These are phyloP conservation scores for Didymosphaeria variabile DNA, from an alignment of 2,329 filamentous ascomycete genomes.

Conservation along the genomic window DNA sequence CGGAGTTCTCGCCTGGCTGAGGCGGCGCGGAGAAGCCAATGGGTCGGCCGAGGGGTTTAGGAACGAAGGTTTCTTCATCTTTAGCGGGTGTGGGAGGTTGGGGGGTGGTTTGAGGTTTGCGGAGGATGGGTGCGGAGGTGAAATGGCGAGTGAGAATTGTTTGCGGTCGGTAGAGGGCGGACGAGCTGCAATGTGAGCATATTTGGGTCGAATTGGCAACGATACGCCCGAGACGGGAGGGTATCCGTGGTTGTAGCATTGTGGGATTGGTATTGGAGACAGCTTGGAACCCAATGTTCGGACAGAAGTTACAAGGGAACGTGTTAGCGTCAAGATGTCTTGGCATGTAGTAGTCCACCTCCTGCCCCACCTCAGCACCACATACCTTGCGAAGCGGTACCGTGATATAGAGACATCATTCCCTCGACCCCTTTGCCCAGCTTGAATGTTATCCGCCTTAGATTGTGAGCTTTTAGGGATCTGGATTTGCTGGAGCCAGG, in stretches of 20 bases:
- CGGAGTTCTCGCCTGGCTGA: slow-evolving; percentile 80
- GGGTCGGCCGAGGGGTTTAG: slow-evolving; percentile 70
- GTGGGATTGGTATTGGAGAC: slow-evolving; percentile 4
- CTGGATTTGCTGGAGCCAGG: too few species aligned
- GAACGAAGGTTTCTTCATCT: slow-evolving; percentile 54
- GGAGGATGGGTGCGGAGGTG: slow-evolving; percentile 34
- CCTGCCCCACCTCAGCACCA: background rate
- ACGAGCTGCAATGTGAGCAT: slow-evolving; percentile 29
- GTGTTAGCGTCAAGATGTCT: slow-evolving; percentile 5
- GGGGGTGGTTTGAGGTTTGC: slow-evolving; percentile 18
- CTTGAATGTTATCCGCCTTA: background rate
- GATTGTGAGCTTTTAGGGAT: too few species aligned
- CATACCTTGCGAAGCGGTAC: too few species aligned
- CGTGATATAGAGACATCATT: too few species aligned
- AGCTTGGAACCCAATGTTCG: background rate
- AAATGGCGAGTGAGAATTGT: slow-evolving; percentile 29
- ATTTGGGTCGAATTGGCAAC: slow-evolving; percentile 24
- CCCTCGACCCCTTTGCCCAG: background rate
- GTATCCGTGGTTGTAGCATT: slow-evolving; percentile 47
- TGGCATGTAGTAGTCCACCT: background rate
- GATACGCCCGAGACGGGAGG: slow-evolving; percentile 24
- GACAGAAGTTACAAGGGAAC: slow-evolving; percentile 10
- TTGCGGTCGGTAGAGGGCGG: slow-evolving; percentile 22
- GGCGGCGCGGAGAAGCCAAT: slow-evolving; percentile 84
- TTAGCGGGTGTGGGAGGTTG: slow-evolving; percentile 23